phyloP scores from a whole-genome alignment of 2,329 filamentous ascomycete genomes.

The Aphanocladium album region DNA sequence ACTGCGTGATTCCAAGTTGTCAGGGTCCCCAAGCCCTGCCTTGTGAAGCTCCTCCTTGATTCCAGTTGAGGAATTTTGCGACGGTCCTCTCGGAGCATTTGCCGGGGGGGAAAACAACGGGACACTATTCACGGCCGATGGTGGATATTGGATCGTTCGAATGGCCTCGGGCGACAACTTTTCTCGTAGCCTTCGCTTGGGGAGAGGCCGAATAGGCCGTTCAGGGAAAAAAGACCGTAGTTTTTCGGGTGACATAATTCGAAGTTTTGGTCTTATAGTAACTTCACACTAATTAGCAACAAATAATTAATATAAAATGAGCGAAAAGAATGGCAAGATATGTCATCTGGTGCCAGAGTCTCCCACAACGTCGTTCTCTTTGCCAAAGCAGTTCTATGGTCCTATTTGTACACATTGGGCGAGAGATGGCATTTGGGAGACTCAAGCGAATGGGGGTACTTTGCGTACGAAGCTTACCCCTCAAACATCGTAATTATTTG shows the following conservation, averaged over 20 bases:
- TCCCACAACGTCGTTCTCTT: background rate
- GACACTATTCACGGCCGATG: constrained; percentile 62
- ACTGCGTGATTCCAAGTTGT: background rate
- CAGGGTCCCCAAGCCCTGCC: background rate
- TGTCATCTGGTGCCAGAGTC: background rate
- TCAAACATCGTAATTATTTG: constrained; percentile 32
- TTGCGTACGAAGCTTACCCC: constrained; percentile 33
- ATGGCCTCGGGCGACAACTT: constrained; percentile 81
- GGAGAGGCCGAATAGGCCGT: constrained; percentile 86
- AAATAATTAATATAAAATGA: constrained; percentile 3
- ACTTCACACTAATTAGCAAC: constrained; percentile 23
- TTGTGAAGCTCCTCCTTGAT: background rate
- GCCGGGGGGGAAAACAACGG: constrained; percentile 63
- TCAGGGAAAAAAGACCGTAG: constrained; percentile 79
- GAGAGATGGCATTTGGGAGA: background rate
- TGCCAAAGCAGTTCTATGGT: background rate
- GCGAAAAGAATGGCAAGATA: background rate
- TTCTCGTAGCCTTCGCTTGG: constrained; percentile 82
- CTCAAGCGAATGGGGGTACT: background rate
- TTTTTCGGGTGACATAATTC: constrained; percentile 66
- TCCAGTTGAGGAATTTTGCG: background rate
- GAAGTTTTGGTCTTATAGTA: constrained; percentile 25
- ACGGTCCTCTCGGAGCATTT: constrained; percentile 47
- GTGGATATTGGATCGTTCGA: constrained; percentile 75
- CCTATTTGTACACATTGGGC: background rate